Percentiles rank a stretch among this genome's conserved stretches.
phyloP scores from a whole-genome alignment of 192 early-diverging fungal species.

The Backusella parvicylindrica region DNA sequence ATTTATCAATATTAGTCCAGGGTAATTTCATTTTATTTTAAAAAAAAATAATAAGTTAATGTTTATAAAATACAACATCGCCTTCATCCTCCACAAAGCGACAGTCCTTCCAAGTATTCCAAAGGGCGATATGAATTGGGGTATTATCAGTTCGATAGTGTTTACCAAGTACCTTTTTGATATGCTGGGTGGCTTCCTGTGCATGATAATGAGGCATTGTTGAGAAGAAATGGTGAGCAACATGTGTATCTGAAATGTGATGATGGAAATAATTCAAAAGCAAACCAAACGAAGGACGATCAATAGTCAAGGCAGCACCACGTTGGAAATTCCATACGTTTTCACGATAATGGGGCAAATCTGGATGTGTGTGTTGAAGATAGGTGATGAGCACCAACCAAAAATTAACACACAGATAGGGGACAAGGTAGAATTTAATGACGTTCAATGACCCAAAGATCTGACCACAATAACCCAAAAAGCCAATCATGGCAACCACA shows the following conservation, averaged over 20 bases:
- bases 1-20: no score
- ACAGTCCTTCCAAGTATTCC: constrained; percentile 67
- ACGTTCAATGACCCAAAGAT: constrained; percentile 52
- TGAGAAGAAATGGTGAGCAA: constrained; percentile 94
- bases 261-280: constrained; percentile 82
- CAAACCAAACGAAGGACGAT: constrained; percentile 78
- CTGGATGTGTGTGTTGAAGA: constrained; percentile 89
- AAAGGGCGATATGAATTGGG: constrained; percentile 63
- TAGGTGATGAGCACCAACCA: constrained; percentile 97
- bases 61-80: constrained; percentile 65
- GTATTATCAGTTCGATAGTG: constrained; percentile 79
- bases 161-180: constrained; percentile 78
- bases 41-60: constrained; percentile 25
- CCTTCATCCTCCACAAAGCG: constrained; percentile 93
- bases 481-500: constrained; percentile 51
- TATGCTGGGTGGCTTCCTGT: constrained; percentile 75
- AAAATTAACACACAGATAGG: constrained; percentile 90
- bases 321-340: constrained; percentile 87
- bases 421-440: constrained; percentile 83
- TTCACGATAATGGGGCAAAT: constrained; percentile 86
- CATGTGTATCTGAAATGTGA: constrained; percentile 87
- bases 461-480: constrained; percentile 51
- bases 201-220: constrained; percentile 99
- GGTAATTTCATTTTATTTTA: no score
- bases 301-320: constrained; percentile 84